phyloP scores from a whole-genome alignment of 2,329 filamentous ascomycete species.

The Myriosclerotinia curreyana region DNA sequence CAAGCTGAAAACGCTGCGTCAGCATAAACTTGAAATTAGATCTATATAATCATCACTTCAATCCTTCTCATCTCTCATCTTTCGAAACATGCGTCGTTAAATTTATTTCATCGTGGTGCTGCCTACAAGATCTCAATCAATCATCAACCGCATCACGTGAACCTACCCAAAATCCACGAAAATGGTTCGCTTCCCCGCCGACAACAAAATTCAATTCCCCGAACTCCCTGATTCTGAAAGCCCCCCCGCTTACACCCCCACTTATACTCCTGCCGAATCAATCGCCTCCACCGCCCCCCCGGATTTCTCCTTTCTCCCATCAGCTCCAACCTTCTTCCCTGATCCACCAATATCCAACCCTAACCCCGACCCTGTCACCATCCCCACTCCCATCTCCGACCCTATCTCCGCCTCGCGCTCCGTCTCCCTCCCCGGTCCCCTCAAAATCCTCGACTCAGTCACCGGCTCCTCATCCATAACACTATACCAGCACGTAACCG shows the following conservation, averaged over 20 bases:
- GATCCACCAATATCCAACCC: too few relatives aligned
- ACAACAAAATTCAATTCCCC: slow-evolving; percentile 23
- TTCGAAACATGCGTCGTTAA: background rate
- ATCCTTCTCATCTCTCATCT: background rate
- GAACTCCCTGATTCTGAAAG: slow-evolving; percentile 5
- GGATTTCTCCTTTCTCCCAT: slow-evolving; percentile 16
- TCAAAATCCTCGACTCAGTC: slow-evolving; percentile 29
- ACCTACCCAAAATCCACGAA: too few relatives aligned
- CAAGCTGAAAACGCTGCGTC: slow-evolving; percentile 13
- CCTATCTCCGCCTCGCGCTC: slow-evolving; percentile 23
- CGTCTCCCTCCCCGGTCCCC: slow-evolving; percentile 26
- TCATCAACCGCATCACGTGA: background rate
- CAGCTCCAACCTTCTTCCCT: too few relatives aligned
- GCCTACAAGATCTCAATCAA: too few relatives aligned
- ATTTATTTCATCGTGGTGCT: background rate
- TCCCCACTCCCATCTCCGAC: slow-evolving; percentile 25
- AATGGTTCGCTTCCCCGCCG: slow-evolving; percentile 27
- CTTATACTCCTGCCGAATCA: slow-evolving; percentile 13
- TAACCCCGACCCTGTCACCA: background rate
- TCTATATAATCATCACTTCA: slow-evolving; percentile 1
- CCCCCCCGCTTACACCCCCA: slow-evolving; percentile 11
- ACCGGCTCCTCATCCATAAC: slow-evolving; percentile 22
- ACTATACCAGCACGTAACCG: slow-evolving; percentile 15
- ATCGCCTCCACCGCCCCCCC: background rate
- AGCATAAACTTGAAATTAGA: background rate